Conservation (phyloP, 2,329 filamentous ascomycete genomes). For the Diaporthe batatas region DNA sequence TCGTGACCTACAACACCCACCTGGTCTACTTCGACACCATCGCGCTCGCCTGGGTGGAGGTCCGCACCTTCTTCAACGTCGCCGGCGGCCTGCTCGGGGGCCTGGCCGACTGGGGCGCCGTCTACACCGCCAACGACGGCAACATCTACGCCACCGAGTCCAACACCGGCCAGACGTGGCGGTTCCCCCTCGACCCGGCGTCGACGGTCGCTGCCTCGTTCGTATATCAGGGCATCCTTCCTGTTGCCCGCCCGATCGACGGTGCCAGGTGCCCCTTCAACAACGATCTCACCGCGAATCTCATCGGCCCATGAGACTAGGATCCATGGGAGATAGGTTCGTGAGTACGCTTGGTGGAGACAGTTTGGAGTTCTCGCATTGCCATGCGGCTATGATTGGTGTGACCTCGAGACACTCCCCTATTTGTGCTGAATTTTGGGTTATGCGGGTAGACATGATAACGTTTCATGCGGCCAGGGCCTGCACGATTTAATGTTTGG, state of each 20-base stretch:
- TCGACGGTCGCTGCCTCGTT: too few relatives aligned
- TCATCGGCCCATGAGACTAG: background rate
- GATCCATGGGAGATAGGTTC: background rate
- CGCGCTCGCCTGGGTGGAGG: background rate
- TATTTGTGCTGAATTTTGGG: background rate
- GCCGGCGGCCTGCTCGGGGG: background rate
- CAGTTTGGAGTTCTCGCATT: background rate
- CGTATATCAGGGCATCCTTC: background rate
- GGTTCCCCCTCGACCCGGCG: background rate
- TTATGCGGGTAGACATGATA: background rate
- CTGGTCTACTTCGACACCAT: conserved; percentile 22
- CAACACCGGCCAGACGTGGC: conserved; percentile 1
- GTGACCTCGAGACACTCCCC: background rate
- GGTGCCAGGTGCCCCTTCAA: conserved; percentile 21
- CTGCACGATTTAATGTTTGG: conserved; percentile 14
- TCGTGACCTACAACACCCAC: conserved; percentile 8
- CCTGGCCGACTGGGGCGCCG: conserved; percentile 1
- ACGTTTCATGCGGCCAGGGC: background rate
- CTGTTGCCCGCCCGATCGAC: background rate
- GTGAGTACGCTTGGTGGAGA: background rate
- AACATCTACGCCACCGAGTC: conserved; percentile 18
- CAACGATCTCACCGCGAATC: background rate
- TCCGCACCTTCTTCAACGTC: background rate
- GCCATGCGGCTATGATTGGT: background rate
- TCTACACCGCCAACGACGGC: conserved; percentile 26